Conservation (phyloP, 257 asterid genomes). For the Orobanche coerulescens region DNA sequence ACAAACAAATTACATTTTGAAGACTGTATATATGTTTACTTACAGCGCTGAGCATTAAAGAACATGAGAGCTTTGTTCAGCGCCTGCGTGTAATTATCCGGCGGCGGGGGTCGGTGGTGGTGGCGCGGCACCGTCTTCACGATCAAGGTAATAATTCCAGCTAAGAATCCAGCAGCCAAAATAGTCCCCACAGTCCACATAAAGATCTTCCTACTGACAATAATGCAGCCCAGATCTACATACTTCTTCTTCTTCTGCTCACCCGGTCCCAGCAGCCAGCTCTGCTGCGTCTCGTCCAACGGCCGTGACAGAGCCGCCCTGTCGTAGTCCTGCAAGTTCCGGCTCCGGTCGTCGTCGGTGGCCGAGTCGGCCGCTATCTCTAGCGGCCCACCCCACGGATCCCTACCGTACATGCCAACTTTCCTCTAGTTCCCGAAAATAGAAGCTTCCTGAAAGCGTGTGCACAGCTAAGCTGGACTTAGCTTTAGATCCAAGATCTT, state of each 20-base stretch:
- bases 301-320: constrained; percentile 89
- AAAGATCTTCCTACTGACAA: constrained; percentile 82
- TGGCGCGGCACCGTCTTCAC: constrained; percentile 80
- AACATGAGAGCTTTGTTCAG: constrained; percentile 86
- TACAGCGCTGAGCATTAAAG: constrained; percentile 89
- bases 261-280: constrained; percentile 93
- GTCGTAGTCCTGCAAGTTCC: constrained; percentile 81
- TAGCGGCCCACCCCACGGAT: constrained; percentile 98
- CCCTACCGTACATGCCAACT: constrained; percentile 76
- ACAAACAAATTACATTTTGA: background rate
- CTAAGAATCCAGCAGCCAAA: constrained; percentile 61
- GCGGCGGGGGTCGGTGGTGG: constrained; percentile 62
- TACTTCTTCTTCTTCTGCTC: constrained; percentile 98
- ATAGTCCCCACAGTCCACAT: constrained; percentile 79
- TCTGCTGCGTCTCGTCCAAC: constrained; percentile 94
- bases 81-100: constrained; percentile 85
- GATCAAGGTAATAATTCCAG: constrained; percentile 73
- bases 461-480: background rate
- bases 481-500: background rate
- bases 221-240: constrained; percentile 93
- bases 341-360: constrained; percentile 91
- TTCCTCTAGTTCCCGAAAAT: too few species aligned
- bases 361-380: constrained; percentile 96
- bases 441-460: background rate
- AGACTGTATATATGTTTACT: constrained; percentile 22